Evolutionary conservation across 2,329 filamentous ascomycete genomes (phyloP).

Genomic region (Talaromyces piceae): DNA sequence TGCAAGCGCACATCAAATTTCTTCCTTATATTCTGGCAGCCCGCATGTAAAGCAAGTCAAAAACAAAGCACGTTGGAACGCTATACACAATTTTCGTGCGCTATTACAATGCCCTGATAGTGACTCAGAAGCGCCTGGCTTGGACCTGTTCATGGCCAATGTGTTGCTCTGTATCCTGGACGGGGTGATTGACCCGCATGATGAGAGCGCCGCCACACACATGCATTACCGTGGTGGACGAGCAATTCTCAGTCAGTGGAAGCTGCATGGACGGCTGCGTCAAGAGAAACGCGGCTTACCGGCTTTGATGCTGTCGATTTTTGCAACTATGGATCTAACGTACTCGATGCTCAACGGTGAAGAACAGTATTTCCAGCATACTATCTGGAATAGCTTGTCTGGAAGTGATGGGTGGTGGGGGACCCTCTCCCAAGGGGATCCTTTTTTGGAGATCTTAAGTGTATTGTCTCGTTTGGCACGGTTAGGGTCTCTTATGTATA

Average conservation of each 20-base stretch:
- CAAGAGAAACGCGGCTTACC: constrained; percentile 13
- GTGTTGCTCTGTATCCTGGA: constrained; percentile 39
- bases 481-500: constrained; percentile 5
- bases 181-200: constrained; percentile 30
- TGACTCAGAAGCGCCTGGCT: constrained; percentile 17
- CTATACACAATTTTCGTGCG: constrained; percentile 15
- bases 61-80: constrained; percentile 10
- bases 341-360: constrained; percentile 34
- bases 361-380: constrained; percentile 31
- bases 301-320: constrained; percentile 36
- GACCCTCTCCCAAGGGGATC: constrained; percentile 12
- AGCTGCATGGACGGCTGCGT: constrained; percentile 9
- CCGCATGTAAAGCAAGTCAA: constrained; percentile 8
- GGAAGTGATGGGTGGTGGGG: constrained; percentile 39
- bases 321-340: constrained; percentile 39
- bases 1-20: constrained; percentile 13
- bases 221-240: constrained; percentile 32
- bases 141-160: constrained; percentile 36
- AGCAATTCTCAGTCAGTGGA: constrained; percentile 27
- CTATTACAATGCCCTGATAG: constrained; percentile 23
- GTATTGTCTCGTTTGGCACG: constrained; percentile 12
- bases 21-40: constrained; percentile 3
- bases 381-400: constrained; percentile 35
- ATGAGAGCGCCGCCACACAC: constrained; percentile 25
- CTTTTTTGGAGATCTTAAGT: constrained; percentile 13